Evolutionary conservation across 2,329 filamentous ascomycete species (phyloP).

Genomic region (Huntiella bhutanensis): DNA sequence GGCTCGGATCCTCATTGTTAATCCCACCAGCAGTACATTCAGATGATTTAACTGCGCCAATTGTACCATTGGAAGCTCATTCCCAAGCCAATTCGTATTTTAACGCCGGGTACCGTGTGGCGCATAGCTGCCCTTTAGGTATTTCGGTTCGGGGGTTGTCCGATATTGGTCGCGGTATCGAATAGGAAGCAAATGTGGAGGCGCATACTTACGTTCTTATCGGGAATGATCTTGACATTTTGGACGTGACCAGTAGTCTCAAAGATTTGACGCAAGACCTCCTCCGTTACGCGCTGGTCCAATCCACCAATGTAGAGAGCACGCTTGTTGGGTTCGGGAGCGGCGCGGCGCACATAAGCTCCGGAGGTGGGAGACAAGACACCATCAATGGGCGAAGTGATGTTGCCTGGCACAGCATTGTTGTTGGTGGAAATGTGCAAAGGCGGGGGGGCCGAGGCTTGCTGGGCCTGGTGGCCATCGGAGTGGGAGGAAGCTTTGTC

Average conservation of each 20-base stretch:
- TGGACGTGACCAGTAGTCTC: constrained; percentile 97
- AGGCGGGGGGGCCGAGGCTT: constrained; percentile 80
- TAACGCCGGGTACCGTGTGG: no score
- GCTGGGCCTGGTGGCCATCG: constrained; percentile 53
- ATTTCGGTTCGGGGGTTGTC: no score
- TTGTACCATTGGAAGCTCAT: no score
- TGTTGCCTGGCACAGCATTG: constrained; percentile 83
- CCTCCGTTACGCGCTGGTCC: constrained; percentile 87
- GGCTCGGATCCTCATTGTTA: no score
- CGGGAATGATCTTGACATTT: constrained; percentile 97
- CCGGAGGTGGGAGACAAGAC: constrained; percentile 75
- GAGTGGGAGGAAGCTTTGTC: constrained; percentile 26
- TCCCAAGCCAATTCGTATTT: no score
- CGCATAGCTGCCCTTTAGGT: no score
- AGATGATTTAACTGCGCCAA: no score
- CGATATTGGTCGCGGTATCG: no score
- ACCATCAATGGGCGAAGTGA: constrained; percentile 65
- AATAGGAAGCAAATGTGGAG: not conserved
- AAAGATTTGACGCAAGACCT: constrained; percentile 92
- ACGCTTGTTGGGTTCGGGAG: constrained; percentile 95
- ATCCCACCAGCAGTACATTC: no score
- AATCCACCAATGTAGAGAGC: constrained; percentile 90
- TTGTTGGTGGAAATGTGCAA: constrained; percentile 92
- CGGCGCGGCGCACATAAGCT: constrained; percentile 70
- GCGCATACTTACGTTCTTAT: constrained; percentile 77